phyloP scores from a whole-genome alignment of 805 yeast species.

The Metschnikowia shivogae region DNA sequence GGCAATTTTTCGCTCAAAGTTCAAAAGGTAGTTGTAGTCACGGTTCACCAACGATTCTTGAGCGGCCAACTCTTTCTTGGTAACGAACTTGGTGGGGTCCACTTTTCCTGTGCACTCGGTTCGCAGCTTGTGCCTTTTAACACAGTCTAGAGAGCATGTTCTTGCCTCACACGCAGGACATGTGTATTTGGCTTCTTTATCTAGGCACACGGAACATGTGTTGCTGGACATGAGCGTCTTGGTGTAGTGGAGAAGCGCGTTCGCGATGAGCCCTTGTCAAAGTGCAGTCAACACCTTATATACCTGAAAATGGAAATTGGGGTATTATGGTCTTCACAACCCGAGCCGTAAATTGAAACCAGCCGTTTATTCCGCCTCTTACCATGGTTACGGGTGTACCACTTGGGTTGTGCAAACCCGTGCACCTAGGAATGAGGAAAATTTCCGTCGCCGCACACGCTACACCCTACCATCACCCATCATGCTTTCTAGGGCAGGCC shows the following conservation, averaged over 20 bases:
- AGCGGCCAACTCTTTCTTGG: slow-evolving; percentile 40
- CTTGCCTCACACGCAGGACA: slow-evolving; percentile 73
- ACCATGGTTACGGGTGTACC: neutral
- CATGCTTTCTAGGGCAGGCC: slow-evolving; percentile 10
- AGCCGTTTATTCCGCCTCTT: neutral
- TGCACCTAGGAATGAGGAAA: slow-evolving; percentile 2
- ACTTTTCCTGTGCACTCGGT: slow-evolving; percentile 63
- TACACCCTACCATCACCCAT: neutral
- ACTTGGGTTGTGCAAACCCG: neutral
- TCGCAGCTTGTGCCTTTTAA: slow-evolving; percentile 60
- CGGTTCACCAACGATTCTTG: slow-evolving; percentile 57
- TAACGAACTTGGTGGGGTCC: slow-evolving; percentile 56
- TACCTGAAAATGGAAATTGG: neutral
- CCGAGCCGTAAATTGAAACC: neutral
- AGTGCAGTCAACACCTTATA: no score
- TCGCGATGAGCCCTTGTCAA: slow-evolving; percentile 1
- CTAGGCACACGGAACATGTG: slow-evolving; percentile 33
- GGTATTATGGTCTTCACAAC: no score
- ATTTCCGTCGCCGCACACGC: neutral
- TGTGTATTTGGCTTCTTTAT: slow-evolving; percentile 52
- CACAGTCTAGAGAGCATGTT: slow-evolving; percentile 73
- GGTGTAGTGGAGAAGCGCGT: slow-evolving; percentile 1
- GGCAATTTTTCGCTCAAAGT: slow-evolving; percentile 55
- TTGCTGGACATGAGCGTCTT: slow-evolving; percentile 12
- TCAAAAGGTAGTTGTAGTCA: slow-evolving; percentile 73